A percentile compares a stretch with the other conserved stretches of the same genome.
phyloP scores from a whole-genome alignment of 495 filamentous ascomycete genomes.

The Neurospora terricola region DNA sequence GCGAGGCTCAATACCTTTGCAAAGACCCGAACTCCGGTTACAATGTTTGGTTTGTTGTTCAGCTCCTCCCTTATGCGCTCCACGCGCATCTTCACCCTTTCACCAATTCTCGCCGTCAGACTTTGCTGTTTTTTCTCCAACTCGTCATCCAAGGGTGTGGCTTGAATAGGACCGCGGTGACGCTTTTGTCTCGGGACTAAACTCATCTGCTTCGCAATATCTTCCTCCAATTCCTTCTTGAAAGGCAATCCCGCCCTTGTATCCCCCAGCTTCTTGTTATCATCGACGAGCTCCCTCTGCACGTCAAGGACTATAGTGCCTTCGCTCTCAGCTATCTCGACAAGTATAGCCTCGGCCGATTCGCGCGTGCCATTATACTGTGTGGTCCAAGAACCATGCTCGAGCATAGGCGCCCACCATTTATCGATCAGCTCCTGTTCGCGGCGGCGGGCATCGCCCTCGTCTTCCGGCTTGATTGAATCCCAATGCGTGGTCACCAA shows the following conservation, averaged over 20 bases:
- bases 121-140: neutral
- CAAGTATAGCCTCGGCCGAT: neutral
- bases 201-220: neutral
- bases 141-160: neutral
- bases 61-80: neutral
- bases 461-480: conserved; percentile 1
- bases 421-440: conserved; percentile 23
- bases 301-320: neutral
- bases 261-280: neutral
- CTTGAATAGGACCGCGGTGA: neutral
- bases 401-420: conserved; percentile 16
- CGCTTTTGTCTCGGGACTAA: no score
- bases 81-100: neutral
- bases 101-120: neutral
- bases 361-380: neutral
- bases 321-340: neutral
- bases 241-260: neutral
- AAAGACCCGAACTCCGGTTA: no score
- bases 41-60: neutral
- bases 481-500: conserved; percentile 36
- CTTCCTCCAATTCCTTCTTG: neutral
- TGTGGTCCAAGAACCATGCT: neutral
- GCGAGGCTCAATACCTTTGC: no score
- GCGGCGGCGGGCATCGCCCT: conserved; percentile 4
- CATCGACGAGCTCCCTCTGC: neutral